These are phyloP conservation scores for Monosporascus sp. DNA, from an alignment of 2,329 filamentous ascomycete genomes.

Conservation along the genomic window DNA sequence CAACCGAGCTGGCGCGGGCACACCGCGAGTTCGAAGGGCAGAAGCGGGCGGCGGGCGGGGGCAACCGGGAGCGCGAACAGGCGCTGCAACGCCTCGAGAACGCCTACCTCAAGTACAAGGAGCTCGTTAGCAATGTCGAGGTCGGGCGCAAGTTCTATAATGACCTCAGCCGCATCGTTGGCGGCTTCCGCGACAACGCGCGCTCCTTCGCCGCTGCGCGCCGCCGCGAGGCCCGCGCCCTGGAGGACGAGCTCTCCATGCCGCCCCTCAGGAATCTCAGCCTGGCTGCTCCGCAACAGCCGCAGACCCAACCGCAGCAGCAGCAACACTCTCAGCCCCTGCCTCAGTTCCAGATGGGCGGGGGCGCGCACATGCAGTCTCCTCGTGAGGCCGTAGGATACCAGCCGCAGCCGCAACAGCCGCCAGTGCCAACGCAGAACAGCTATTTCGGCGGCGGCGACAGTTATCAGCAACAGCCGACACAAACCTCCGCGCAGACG, in stretches of 20 bases:
- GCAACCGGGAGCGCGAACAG: constrained; percentile 70
- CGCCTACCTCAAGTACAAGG: constrained; percentile 93
- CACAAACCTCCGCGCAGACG: constrained; percentile 3
- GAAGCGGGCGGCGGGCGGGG: constrained; percentile 60
- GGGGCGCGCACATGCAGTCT: background rate
- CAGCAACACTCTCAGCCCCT: background rate
- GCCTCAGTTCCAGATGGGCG: background rate
- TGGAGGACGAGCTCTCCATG: constrained; percentile 39
- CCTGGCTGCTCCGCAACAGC: constrained; percentile 11
- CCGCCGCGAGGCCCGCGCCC: constrained; percentile 70
- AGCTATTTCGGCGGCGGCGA: constrained; percentile 17
- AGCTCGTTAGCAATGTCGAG: constrained; percentile 87
- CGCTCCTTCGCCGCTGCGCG: constrained; percentile 76
- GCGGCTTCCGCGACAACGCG: constrained; percentile 69
- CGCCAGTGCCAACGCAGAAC: constrained; percentile 33
- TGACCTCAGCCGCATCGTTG: constrained; percentile 83
- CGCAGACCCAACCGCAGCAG: constrained; percentile 3
- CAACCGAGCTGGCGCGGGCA: constrained; percentile 65
- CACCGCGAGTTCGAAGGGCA: constrained; percentile 73
- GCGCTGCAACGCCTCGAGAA: constrained; percentile 85
- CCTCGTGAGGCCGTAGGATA: background rate
- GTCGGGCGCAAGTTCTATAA: constrained; percentile 96
- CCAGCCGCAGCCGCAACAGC: constrained; percentile 18
- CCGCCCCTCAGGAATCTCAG: constrained; percentile 24
- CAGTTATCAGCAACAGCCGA: constrained; percentile 18